Evolutionary conservation across 1,284 basidiomycete genomes (phyloP).

Genomic region (Agroathelia rolfsii): DNA sequence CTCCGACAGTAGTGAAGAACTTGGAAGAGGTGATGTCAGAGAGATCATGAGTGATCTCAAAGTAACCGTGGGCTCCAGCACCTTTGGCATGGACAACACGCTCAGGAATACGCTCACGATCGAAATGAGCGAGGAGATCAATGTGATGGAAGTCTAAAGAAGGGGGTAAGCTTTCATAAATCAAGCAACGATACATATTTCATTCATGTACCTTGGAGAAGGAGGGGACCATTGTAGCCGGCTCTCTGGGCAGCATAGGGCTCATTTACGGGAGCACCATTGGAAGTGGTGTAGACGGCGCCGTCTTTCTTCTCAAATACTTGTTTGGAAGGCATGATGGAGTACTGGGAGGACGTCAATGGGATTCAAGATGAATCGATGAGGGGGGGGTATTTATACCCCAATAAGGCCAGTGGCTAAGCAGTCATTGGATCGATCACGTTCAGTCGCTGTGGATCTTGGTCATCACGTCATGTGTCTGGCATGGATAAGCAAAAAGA

Average conservation of each 20-base stretch:
- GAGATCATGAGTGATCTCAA: conserved; percentile 35
- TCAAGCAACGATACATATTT: conserved; percentile 7
- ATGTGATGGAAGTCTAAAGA: conserved; percentile 19
- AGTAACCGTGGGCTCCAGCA: conserved; percentile 47
- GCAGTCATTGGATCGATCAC: no score
- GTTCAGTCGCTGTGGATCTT: no score
- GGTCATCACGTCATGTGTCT: no score
- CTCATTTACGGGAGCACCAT: conserved; percentile 58
- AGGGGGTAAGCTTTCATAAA: conserved; percentile 4
- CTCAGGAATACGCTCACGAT: conserved; percentile 39
- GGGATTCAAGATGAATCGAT: no score
- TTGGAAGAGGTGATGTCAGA: conserved; percentile 10
- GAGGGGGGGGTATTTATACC: no score
- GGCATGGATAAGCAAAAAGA: no score
- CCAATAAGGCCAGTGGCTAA: no score
- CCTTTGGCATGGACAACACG: conserved; percentile 35
- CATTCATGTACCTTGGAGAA: conserved; percentile 32
- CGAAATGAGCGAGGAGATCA: conserved; percentile 45
- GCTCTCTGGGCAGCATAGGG: conserved; percentile 37
- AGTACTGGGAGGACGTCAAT: no score
- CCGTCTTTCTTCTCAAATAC: conserved; percentile 46
- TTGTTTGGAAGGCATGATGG: conserved; percentile 54
- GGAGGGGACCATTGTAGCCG: conserved; percentile 31
- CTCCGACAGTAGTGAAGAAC: conserved; percentile 13
- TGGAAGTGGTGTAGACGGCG: conserved; percentile 75